Conservation (phyloP, 2,329 filamentous ascomycete genomes). For the Didymella exigua region DNA sequence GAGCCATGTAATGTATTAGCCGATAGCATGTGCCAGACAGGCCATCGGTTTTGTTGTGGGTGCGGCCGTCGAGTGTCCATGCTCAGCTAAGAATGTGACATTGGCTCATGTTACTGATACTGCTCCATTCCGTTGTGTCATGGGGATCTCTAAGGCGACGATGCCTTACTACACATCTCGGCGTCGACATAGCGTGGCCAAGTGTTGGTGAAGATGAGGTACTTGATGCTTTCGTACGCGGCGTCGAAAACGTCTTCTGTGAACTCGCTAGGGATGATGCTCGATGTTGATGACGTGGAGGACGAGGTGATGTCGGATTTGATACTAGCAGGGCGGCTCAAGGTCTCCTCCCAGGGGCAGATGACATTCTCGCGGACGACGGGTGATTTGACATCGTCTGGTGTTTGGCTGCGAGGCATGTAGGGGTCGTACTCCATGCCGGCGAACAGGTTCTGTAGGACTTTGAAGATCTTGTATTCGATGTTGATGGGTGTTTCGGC, state of each 20-base stretch:
- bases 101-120: constrained; percentile 3
- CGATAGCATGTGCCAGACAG: constrained; percentile 17
- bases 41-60: constrained; percentile 1
- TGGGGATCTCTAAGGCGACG: constrained; percentile 17
- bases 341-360: constrained; percentile 46
- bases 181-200: constrained; percentile 46
- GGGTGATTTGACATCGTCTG: constrained; percentile 32
- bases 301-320: constrained; percentile 33
- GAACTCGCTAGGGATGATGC: constrained; percentile 45
- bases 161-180: constrained; percentile 33
- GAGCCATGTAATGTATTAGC: background rate
- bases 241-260: constrained; percentile 42
- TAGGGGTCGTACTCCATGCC: constrained; percentile 46
- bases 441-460: constrained; percentile 39
- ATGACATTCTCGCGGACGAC: constrained; percentile 42
- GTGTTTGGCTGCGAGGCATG: constrained; percentile 33
- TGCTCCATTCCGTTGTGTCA: background rate
- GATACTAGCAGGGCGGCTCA: constrained; percentile 42
- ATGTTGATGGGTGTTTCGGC: constrained; percentile 48
- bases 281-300: constrained; percentile 30
- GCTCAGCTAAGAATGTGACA: constrained; percentile 1
- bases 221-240: constrained; percentile 48
- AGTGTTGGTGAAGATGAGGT: constrained; percentile 47
- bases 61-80: constrained; percentile 4
- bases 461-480: constrained; percentile 48